Evolutionary conservation across 805 yeast genomes (phyloP), one percentile per base, ranked within the genome.

Genomic region (Myxozyma neotropica): DNA sequence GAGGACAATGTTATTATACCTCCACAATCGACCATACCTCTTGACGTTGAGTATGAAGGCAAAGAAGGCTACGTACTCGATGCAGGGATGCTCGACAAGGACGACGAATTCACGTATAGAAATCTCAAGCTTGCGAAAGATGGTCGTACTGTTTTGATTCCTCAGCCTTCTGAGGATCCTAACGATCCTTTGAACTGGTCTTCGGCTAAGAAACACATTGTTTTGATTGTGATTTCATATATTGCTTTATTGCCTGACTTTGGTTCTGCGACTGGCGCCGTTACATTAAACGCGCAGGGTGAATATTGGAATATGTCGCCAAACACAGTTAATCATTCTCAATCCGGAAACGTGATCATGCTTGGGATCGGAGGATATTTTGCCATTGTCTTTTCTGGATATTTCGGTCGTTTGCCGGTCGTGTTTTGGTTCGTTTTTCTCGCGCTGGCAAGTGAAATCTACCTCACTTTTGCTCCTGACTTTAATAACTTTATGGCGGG

Each of bases 171-270:
- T 0, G 82, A 80, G 48, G 84, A 84, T 62, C 88, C 89, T 7
- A 81, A 85, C 64, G 91, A 86, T 68, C 90, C 90, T 0, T 73
- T 86, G 53, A 84, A 83, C 68, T 86, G 90, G 90, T 55, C 81
- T 1, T 70, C 45, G 27, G 12, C 23, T 13, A 61, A 59, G 53
- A 61, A 59, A 48, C 53, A 48, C 29, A 13, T 1, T 15, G 23
- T 54, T 8, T 31, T 53, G 33, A 38, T 49, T 4, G 35, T 44
- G 1, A 43, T 49, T 27, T 31, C 36, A 2, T 55, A 51, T 36
- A 45, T 58, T 21, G 45, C 55, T 13, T 56, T 55, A 23, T 33
- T 59, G 10, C 57, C 61, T 23, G 62, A 64, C 29, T 38, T 50
- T 24, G 65, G 57, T 17, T 39, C 56, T 12, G 49, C 63, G 33